Percentiles rank a stretch among this genome's conserved stretches.
Conservation (phyloP, 495 filamentous ascomycete species). For the Pseudotulostoma volvatum region DNA sequence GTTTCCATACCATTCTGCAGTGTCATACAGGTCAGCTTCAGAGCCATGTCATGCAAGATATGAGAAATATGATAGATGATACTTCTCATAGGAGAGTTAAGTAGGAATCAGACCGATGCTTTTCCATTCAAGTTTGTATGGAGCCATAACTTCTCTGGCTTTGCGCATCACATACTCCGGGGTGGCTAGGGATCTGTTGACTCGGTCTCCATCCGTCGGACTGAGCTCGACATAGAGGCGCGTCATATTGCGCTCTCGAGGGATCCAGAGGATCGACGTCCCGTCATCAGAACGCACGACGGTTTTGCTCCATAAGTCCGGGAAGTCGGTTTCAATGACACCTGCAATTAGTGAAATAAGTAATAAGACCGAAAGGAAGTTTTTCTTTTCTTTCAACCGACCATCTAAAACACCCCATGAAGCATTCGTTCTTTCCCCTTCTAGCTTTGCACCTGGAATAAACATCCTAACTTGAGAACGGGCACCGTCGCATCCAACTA, state of each 20-base stretch:
- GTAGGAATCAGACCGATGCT: background rate
- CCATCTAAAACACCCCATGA: slow-evolving; percentile 43
- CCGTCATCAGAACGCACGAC: slow-evolving; percentile 46
- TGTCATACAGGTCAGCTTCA: too few species aligned
- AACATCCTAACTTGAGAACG: slow-evolving; percentile 40
- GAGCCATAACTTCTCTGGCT: slow-evolving; percentile 41
- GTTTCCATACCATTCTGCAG: slow-evolving; percentile 48
- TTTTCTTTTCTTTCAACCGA: background rate
- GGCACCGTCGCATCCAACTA: slow-evolving; percentile 49
- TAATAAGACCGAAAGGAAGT: too few species aligned
- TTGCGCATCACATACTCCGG: slow-evolving; percentile 39
- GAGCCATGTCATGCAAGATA: too few species aligned
- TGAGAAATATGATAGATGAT: too few species aligned
- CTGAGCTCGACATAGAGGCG: slow-evolving; percentile 58
- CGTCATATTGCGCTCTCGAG: slow-evolving; percentile 47
- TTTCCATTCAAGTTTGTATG: slow-evolving; percentile 42
- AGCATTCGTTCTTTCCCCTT: slow-evolving; percentile 43
- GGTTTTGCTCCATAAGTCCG: slow-evolving; percentile 50
- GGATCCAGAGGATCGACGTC: slow-evolving; percentile 44
- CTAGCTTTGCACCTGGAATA: slow-evolving; percentile 34
- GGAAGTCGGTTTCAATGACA: slow-evolving; percentile 46
- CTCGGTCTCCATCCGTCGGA: slow-evolving; percentile 9
- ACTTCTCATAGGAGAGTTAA: too few species aligned
- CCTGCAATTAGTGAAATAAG: background rate
- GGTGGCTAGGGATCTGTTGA: slow-evolving; percentile 38